Conservation (phyloP, 2,329 filamentous ascomycete species). For the Colletotrichum neosansevieriae region DNA sequence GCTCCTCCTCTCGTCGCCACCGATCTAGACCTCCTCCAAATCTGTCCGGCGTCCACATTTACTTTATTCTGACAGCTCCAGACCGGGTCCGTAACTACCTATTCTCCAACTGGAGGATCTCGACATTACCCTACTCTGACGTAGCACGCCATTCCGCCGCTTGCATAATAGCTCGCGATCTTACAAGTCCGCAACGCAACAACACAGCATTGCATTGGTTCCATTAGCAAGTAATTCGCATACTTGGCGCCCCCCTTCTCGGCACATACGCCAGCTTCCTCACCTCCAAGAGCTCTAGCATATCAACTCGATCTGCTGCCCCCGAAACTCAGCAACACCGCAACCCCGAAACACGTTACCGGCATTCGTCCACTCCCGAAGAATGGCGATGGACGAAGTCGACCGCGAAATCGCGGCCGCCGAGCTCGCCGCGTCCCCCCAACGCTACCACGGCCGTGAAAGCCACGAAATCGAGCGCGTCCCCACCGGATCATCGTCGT, state of each 20-base stretch:
- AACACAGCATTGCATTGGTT: slow-evolving; percentile 16
- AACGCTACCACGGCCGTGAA: slow-evolving; percentile 52
- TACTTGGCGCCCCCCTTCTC: too few species aligned
- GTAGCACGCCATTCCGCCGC: slow-evolving; percentile 24
- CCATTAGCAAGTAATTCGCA: not conserved
- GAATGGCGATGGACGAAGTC: slow-evolving; percentile 62
- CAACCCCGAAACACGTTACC: not conserved
- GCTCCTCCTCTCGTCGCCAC: slow-evolving; percentile 16
- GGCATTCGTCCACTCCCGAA: slow-evolving; percentile 31
- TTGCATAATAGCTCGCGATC: slow-evolving; percentile 10
- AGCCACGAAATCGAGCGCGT: slow-evolving; percentile 72
- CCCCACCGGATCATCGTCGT: slow-evolving; percentile 63
- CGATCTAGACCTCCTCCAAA: slow-evolving; percentile 23
- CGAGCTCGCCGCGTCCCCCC: slow-evolving; percentile 66
- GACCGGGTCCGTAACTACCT: not conserved
- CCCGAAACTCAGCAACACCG: not conserved
- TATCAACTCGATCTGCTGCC: not conserved
- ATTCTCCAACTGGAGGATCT: not conserved
- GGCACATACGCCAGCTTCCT: slow-evolving; percentile 1
- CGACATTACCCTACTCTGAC: slow-evolving; percentile 28
- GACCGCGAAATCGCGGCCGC: slow-evolving; percentile 66
- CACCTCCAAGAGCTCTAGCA: not conserved
- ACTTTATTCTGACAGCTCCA: not conserved
- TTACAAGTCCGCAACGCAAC: not conserved
- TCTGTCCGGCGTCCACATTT: slow-evolving; percentile 24